phyloP scores from a whole-genome alignment of 2,329 filamentous ascomycete species.

The Talaromyces pinophilus region DNA sequence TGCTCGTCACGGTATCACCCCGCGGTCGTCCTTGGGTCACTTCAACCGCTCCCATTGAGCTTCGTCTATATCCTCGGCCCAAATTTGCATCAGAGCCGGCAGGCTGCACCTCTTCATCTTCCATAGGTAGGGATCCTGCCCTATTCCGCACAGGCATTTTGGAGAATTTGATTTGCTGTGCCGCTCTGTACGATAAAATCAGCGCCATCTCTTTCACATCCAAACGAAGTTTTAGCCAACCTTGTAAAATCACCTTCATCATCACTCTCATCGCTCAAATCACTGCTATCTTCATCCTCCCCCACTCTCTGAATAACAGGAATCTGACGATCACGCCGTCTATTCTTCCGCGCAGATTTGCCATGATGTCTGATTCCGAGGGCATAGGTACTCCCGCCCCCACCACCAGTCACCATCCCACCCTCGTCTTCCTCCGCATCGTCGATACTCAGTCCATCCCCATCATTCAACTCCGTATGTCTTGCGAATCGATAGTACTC shows the following conservation, averaged over 20 bases:
- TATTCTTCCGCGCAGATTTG: constrained; percentile 35
- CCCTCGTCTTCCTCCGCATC: constrained; percentile 63
- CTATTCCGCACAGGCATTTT: constrained; percentile 90
- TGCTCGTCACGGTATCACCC: constrained; percentile 65
- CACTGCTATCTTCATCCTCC: constrained; percentile 67
- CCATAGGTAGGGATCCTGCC: constrained; percentile 83
- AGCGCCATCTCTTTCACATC: neutral
- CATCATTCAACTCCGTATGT: constrained; percentile 32
- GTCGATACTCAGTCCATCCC: constrained; percentile 36
- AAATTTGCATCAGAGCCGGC: constrained; percentile 56
- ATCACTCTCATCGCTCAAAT: constrained; percentile 66
- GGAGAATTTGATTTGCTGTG: constrained; percentile 90
- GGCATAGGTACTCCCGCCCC: constrained; percentile 55
- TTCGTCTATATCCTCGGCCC: constrained; percentile 52
- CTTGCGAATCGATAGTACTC: constrained; percentile 61
- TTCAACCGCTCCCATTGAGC: constrained; percentile 59
- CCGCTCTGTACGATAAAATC: constrained; percentile 56
- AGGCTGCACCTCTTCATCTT: constrained; percentile 58
- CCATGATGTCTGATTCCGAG: constrained; percentile 50
- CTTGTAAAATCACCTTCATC: constrained; percentile 56
- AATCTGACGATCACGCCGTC: constrained; percentile 44
- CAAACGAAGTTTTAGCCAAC: constrained; percentile 27
- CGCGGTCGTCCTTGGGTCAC: constrained; percentile 56
- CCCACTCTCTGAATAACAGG: constrained; percentile 55
- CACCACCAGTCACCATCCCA: constrained; percentile 62